Base-by-base conservation (phyloP, 2,329 filamentous ascomycete species). In the Aspergillus caelatus region DNA sequence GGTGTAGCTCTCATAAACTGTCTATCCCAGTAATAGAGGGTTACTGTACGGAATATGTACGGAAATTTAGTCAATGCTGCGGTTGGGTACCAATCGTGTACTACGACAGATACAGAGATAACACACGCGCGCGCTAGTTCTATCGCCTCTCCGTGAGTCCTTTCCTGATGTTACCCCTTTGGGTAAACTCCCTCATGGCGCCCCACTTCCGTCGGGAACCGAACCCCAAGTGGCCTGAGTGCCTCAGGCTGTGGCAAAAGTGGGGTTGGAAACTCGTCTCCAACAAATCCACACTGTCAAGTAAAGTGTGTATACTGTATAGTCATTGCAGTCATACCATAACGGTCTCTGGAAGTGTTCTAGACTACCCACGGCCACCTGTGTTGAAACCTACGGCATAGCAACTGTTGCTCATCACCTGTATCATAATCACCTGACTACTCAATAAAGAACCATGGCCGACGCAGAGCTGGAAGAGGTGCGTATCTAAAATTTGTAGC, bases 391-490 rank as follows among this genome's bases (percentile, higher is more conserved):
- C 11, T 21, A 45, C 45, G 26, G 21, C n/a, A 57, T 26, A 28
- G n/a, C 41, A 36, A 26, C 53, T 28, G 32, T 45, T 45, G 19
- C 11, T 26, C 26, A 39, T 39, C n/a, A 23, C 3, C 10, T 34
- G 7, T 16, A 16, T 39, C 14, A 26, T 39, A 4, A 52, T 52
- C 32, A 52, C 36, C 23, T 34, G 26, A 46, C 32, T 53, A 26
- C 32, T 9, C 14, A 8, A 36, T 50, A 41, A 58, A 32, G 21
- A 41, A 23, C 32, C 58, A 90, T 90, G 88, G 85, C 85, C 34
- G 88, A 90, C 81, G 82, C 86, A 71, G 88, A 90, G 75, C 80
- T 90, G 62, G 88, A 90, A 75, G 86, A 88, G 78, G 85, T 86
- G 69, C 65, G 72, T 64, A 54, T 48, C 60, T 30, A 45, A 36